phyloP scores from a whole-genome alignment of 2,329 filamentous ascomycete genomes.

The Penicillium sp. region DNA sequence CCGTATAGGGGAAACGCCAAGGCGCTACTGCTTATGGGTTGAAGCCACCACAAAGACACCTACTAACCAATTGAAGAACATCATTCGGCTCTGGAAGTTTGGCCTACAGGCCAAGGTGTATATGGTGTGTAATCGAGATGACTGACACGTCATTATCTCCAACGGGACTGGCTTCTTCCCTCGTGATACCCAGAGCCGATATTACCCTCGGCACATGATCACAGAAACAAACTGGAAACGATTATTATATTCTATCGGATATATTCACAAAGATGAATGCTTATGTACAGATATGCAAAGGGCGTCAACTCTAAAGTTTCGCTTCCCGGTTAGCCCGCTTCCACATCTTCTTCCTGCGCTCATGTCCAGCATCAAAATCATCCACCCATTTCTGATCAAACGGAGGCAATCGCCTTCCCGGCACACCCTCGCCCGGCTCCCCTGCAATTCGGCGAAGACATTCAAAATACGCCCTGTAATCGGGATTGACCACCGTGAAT shows the following conservation, averaged over 20 bases:
- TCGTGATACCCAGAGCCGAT: background rate
- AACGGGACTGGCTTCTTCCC: background rate
- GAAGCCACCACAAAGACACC: background rate
- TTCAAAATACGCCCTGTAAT: constrained; percentile 67
- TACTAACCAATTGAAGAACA: background rate
- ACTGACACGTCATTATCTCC: background rate
- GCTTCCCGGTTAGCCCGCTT: constrained; percentile 47
- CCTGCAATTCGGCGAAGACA: constrained; percentile 45
- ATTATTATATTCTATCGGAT: background rate
- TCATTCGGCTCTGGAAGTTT: background rate
- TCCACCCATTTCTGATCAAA: constrained; percentile 45
- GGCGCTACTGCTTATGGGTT: background rate
- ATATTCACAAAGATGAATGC: background rate
- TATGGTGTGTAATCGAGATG: background rate
- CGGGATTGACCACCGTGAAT: constrained; percentile 59
- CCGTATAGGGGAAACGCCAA: background rate
- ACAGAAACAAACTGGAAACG: background rate
- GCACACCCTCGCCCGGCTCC: constrained; percentile 39
- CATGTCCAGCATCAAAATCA: constrained; percentile 55
- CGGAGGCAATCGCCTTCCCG: constrained; percentile 42
- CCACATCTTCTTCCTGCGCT: constrained; percentile 61
- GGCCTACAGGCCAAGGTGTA: background rate
- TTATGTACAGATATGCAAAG: background rate
- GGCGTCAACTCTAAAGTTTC: background rate
- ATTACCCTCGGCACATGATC: background rate